Evolutionary conservation across 768 basidiomycete genomes (phyloP).

Genomic region (Boletus reticulatus): DNA sequence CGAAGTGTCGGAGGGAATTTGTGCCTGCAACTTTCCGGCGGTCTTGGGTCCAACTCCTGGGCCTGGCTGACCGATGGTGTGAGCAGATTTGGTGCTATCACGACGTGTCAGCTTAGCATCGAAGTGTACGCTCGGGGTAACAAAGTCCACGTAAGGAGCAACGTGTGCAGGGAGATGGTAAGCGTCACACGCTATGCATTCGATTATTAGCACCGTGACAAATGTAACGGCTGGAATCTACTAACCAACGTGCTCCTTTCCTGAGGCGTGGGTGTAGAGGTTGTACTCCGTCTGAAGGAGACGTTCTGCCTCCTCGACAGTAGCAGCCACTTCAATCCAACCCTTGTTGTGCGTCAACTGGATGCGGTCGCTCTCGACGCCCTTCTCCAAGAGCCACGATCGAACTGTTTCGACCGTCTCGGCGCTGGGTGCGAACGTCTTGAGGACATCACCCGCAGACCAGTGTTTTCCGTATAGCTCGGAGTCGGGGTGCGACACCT

Average conservation of each 20-base stretch:
- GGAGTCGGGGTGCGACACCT: slow-evolving; percentile 36
- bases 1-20: slow-evolving; percentile 6
- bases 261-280: slow-evolving; percentile 25
- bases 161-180: slow-evolving; percentile 34
- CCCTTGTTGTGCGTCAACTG: slow-evolving; percentile 14
- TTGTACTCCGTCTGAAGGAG: slow-evolving; percentile 34
- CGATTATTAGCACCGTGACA: slow-evolving; percentile 4
- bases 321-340: slow-evolving; percentile 28
- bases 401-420: slow-evolving; percentile 24
- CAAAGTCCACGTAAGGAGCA: slow-evolving; percentile 33
- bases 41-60: slow-evolving; percentile 15
- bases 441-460: slow-evolving; percentile 24
- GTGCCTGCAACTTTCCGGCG: slow-evolving; percentile 1
- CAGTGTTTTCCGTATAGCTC: slow-evolving; percentile 34
- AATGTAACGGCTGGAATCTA: not conserved
- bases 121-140: slow-evolving; percentile 37
- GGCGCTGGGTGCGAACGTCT: slow-evolving; percentile 22
- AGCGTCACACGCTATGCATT: slow-evolving; percentile 24
- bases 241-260: slow-evolving; percentile 27
- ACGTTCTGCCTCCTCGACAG: slow-evolving; percentile 31
- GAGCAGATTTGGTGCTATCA: not conserved
- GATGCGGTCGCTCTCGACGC: slow-evolving; percentile 24
- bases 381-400: slow-evolving; percentile 24
- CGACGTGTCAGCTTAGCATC: slow-evolving; percentile 19
- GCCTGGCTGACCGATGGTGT: slow-evolving; percentile 20